Base-by-base conservation (phyloP, 208 protist species). In the Trypanosoma mega region DNA sequence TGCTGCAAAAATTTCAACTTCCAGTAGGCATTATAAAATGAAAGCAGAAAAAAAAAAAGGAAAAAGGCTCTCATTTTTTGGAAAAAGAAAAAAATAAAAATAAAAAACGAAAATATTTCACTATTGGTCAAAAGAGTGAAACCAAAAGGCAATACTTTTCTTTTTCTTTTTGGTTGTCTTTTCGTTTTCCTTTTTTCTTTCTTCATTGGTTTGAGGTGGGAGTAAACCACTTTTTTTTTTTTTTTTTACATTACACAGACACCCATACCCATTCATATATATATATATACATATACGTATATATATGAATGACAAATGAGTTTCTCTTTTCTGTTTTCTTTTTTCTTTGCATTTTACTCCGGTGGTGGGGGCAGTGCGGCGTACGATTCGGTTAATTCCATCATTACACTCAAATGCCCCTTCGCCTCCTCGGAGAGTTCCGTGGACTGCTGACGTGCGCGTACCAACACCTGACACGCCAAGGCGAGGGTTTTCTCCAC, bases 401-500 rank as follows among this genome's bases (percentile, higher is more conserved):
- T 52, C 24, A 72, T 39, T 45, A 37, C 33, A 0, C 24, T 31
- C 6, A 72, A 33, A 24, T 30, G 51, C 27, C 54, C 12, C 20
- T 30, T 14, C 7, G 56, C 65, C 2, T 52, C 26, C 3, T 46
- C 56, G 23, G 18, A 53, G 14, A 72, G 16, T 18, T 58, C 49
- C 2, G n/a, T 6, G 3, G 34, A 46, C 11, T 52, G 48, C 4
- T 7, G 14, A 6, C 50, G 48, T 21, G 65, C 65, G 27, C 47
- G 49, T 12, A 24, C 26, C 12, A 72, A 43, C n/a, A 72, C 65
- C 8, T 53, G 6, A 30, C 50, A 64, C 8, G 65, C 21, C 21
- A 72, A 41, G 11, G 23, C 24, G 44, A 72, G 65, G 30, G 57
- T 59, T 57, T 72, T 72, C 21, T 72, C 65, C 29, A 72, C 56